Base-by-base conservation (phyloP, 164 flowering plant genomes). In the Vitis cinerea region DNA sequence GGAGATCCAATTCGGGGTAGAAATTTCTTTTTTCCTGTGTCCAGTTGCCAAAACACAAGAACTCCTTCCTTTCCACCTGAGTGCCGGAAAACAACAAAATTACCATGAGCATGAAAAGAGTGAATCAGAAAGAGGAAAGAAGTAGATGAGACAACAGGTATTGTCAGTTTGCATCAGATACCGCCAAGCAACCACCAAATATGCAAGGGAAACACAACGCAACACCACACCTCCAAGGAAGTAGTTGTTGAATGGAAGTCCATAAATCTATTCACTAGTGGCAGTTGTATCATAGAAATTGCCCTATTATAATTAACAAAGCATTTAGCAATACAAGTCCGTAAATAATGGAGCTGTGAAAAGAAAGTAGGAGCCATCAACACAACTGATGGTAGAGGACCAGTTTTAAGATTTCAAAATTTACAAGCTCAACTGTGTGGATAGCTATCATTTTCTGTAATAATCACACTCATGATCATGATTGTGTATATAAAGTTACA, bases 21-120 rank as follows among this genome's bases (percentile, higher is more conserved):
- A 81, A 85, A 91, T 68, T 82, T 95, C 83, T 84, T 87, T 75
- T 88, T 93, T 69, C 92, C 97, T 14, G 98, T 93, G 63, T 93
- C 98, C 15, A 95, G 77, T 79, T 93, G 99, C 99, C 99, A 95
- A 54, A 90, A 88, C 65, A 95, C 98, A 68, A 95, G 86, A 71
- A 91, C 98, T 64, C 98, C 99, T 80, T 95, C 99, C 71, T 67
- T 87, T 69, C 98, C 98, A 82, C 99, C 98, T 95, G 61, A 66
- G 68, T 29, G 31, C 11, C 27, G 27, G 27, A 23, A 23, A 23
- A 23, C 27, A 23, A 23, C 27, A 23, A 23, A 23, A 23, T 23
- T 23, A 23, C 27, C 27, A 23, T 23, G 27, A 23, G 27, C 27
- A 23, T 23, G 27, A 23, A 23, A 23, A 23, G 27, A 2, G 1